These are phyloP conservation scores for Heliamphora pulchella DNA, from an alignment of 179 eudicot genomes.

Conservation along the genomic window DNA sequence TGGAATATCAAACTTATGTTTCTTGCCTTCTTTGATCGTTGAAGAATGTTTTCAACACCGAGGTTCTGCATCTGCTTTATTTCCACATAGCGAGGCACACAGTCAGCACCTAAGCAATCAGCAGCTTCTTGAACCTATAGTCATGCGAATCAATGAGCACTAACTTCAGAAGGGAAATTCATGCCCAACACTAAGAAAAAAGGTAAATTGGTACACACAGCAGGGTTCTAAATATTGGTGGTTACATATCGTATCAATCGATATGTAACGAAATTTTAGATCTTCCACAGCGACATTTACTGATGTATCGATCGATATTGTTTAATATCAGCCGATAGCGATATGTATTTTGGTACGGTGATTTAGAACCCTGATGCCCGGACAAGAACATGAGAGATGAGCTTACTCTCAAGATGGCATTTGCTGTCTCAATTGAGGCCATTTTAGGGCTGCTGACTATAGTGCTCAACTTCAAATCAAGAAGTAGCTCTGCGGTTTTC, in stretches of 20 bases:
- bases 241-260: no score
- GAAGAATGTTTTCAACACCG: conserved; percentile 45
- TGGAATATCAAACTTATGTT: background rate
- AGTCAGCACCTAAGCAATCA: conserved; percentile 82
- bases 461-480: conserved; percentile 69
- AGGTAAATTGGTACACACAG: background rate
- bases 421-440: conserved; percentile 68
- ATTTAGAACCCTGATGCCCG: no score
- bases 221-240: no score
- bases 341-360: no score
- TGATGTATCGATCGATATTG: no score
- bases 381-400: background rate
- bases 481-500: conserved; percentile 94
- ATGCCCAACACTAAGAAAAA: background rate
- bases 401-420: conserved; percentile 58
- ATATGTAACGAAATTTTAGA: no score
- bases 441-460: conserved; percentile 53
- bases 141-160: background rate
- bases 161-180: background rate
- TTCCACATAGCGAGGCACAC: conserved; percentile 78
- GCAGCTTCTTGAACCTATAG: conserved; percentile 93
- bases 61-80: conserved; percentile 57
- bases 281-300: no score
- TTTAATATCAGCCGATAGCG: no score
- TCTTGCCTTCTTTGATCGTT: conserved; percentile 43